phyloP scores from a whole-genome alignment of 139 green algal genomes.

The Coelastrella sp. region DNA sequence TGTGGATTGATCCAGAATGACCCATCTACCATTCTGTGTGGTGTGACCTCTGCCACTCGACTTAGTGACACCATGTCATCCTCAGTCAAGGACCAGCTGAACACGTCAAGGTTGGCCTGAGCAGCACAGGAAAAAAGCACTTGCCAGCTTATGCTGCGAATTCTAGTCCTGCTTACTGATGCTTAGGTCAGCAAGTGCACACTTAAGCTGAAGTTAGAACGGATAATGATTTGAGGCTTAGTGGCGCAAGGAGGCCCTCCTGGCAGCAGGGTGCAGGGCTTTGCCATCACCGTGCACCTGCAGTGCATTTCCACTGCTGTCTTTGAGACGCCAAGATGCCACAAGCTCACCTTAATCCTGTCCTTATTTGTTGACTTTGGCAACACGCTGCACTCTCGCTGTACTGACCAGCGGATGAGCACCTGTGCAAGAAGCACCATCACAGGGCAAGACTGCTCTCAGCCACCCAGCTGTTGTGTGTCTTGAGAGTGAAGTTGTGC shows the following conservation, averaged over 20 bases:
- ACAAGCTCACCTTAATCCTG: slow-evolving; percentile 66
- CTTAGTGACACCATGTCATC: slow-evolving; percentile 22
- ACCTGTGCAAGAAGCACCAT: slow-evolving; percentile 65
- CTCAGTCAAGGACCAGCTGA: background rate
- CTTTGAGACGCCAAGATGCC: too few relatives aligned
- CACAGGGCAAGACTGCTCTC: background rate
- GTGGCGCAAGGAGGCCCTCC: too few relatives aligned
- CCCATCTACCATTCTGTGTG: slow-evolving; percentile 29
- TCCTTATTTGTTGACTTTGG: slow-evolving; percentile 86
- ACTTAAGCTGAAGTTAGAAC: too few relatives aligned
- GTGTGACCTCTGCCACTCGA: slow-evolving; percentile 5
- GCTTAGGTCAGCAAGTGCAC: too few relatives aligned
- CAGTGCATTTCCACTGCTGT: too few relatives aligned
- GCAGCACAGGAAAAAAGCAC: background rate
- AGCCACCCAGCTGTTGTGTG: too few relatives aligned
- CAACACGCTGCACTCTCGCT: slow-evolving; percentile 89
- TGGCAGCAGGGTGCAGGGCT: too few relatives aligned
- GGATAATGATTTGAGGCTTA: too few relatives aligned
- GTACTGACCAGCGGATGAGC: slow-evolving; percentile 89
- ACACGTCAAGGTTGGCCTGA: slow-evolving; percentile 34
- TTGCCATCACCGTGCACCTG: too few relatives aligned
- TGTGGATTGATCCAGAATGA: slow-evolving; percentile 27
- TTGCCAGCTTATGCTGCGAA: background rate
- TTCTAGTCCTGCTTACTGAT: too few relatives aligned
- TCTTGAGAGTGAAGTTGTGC: too few relatives aligned